Evolutionary conservation across 352 stramenopile genomes (phyloP).

Genomic region (Pythium biforme): DNA sequence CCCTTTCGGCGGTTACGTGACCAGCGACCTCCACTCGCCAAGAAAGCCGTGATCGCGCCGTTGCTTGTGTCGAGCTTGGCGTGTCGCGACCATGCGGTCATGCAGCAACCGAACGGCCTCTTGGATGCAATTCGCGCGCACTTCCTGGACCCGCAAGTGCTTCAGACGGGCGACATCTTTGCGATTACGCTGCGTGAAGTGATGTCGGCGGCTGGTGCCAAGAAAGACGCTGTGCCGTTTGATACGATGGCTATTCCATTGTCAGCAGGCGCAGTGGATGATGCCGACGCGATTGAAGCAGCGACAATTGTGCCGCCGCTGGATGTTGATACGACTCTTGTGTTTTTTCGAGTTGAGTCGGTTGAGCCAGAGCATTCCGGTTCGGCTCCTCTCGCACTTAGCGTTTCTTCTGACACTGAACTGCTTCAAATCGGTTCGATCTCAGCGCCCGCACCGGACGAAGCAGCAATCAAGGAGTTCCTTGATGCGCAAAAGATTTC

Average conservation of each 20-base stretch:
- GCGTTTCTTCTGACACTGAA: conserved; percentile 60
- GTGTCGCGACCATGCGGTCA: conserved; percentile 49
- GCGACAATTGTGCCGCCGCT: conserved; percentile 51
- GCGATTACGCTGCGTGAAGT: conserved; percentile 54
- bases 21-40: conserved; percentile 47
- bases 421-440: conserved; percentile 62
- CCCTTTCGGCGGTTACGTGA: conserved; percentile 53
- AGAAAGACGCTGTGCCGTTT: conserved; percentile 21
- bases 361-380: conserved; percentile 27
- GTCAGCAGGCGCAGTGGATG: background rate
- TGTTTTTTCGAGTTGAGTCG: conserved; percentile 79
- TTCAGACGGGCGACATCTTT: conserved; percentile 73
- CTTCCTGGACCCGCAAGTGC: conserved; percentile 56
- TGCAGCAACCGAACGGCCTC: conserved; percentile 58
- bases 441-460: conserved; percentile 49
- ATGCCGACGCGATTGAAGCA: background rate
- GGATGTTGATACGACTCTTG: conserved; percentile 54
- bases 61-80: conserved; percentile 62
- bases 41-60: conserved; percentile 62
- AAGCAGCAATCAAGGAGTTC: conserved; percentile 54
- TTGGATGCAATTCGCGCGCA: conserved; percentile 55
- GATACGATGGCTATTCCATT: conserved; percentile 41
- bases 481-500: background rate
- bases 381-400: conserved; percentile 33
- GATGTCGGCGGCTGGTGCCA: conserved; percentile 32